Base-by-base conservation (phyloP, 2,329 filamentous ascomycete genomes). In the Paecilomyces variotii region DNA sequence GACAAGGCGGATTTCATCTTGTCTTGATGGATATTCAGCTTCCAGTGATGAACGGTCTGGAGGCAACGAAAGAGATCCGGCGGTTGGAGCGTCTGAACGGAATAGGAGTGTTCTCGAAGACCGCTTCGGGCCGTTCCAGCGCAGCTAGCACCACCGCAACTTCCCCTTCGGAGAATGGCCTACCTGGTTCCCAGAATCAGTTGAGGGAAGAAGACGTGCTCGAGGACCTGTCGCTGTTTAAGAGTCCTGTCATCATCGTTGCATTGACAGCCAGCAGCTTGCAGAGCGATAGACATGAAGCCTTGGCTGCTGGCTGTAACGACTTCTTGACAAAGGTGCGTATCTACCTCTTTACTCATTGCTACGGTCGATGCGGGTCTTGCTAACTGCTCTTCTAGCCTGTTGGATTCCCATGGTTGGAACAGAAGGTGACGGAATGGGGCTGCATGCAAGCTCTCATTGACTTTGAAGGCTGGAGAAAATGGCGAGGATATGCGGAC, bases 401-500 rank as follows among this genome's bases (percentile, higher is more conserved):
- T 24, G 93, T 99, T 65, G 96, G 96, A 72, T 97, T 97, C 70
- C 89, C 95, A 60, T 99, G 93, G 92, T 84, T 99, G 27, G 91
- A 97, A 73, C 86, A 93, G 59, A 99, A 99, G 74, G 92, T 97
- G 66, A 97, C 95, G 77, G 94, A 99, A 80, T 99, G 94, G 94
- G 94, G 94, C 58, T 97, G 94, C 79, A 99, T 99, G 94, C 94
- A 97, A 78, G 94, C 94, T 9, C 82, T 99, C 26, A 97, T 99
- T 69, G 94, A 99, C 78, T 97, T 94, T 72, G 93, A 97, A 72
- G 94, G 94, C 61, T 99, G 94, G 94, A 85, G 92, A 57, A 91
- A 91, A 74, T 99, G 94, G 94, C 96, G 96, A 73, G 90, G 94
- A 68, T 93, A 90, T 69, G 76, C 75, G 45, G 73, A 74, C 53